Percentiles rank a stretch among this genome's conserved stretches.
Evolutionary conservation across 163 green algal genomes (phyloP).

Genomic region (Coccomyxa subellipsoidea): DNA sequence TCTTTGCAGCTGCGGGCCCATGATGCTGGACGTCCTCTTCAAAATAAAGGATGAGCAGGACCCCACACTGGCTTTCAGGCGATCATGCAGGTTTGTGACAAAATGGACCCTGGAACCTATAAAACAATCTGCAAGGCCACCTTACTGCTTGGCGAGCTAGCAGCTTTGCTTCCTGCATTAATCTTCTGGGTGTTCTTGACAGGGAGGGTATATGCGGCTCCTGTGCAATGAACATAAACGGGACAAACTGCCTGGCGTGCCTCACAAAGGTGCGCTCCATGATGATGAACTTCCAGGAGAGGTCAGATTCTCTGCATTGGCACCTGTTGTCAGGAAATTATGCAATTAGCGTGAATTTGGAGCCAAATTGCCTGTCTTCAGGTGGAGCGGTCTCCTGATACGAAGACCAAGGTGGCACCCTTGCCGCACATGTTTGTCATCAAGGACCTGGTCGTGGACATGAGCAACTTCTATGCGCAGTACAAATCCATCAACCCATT

Average conservation of each 20-base stretch:
- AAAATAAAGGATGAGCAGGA: constrained; percentile 99
- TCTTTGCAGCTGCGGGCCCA: constrained; percentile 86
- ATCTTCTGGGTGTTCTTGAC: constrained; percentile 10
- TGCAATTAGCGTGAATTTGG: too few species aligned
- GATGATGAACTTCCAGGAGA: neutral
- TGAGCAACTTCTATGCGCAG: constrained; percentile 99
- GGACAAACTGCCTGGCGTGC: constrained; percentile 95
- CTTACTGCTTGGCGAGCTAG: too few species aligned
- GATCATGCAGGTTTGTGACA: constrained; percentile 81
- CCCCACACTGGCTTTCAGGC: constrained; percentile 76
- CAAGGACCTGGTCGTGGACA: constrained; percentile 92
- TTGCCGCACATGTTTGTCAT: constrained; percentile 95
- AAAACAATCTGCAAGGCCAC: too few species aligned
- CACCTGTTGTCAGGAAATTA: too few species aligned
- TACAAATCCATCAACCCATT: constrained; percentile 99
- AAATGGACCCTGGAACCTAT: too few species aligned
- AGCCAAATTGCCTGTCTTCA: too few species aligned
- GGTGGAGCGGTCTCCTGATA: constrained; percentile 35
- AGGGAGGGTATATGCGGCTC: constrained; percentile 98
- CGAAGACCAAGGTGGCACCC: constrained; percentile 74
- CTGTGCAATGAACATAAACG: constrained; percentile 99
- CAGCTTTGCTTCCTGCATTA: too few species aligned
- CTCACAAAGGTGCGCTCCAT: constrained; percentile 70
- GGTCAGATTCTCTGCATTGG: too few species aligned
- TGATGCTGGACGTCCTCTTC: constrained; percentile 98